Conservation (phyloP, 1,284 basidiomycete genomes). For the Cystobasidium slooffiae region DNA sequence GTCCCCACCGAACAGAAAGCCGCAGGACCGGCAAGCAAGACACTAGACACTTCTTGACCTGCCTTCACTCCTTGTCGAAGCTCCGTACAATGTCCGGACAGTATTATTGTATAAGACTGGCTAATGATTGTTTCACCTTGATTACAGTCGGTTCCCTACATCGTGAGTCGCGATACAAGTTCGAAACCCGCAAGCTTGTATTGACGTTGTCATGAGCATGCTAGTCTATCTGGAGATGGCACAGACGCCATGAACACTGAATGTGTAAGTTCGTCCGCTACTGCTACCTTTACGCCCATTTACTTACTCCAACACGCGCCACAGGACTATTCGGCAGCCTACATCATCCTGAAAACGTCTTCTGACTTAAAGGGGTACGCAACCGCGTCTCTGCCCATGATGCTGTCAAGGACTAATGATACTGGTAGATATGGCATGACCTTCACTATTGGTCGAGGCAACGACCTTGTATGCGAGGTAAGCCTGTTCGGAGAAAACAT, state of each 20-base stretch:
- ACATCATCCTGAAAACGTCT: conserved; percentile 30
- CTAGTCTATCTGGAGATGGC: conserved; percentile 36
- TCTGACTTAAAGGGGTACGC: conserved; percentile 35
- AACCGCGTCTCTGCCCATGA: neutral
- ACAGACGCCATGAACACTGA: conserved; percentile 45
- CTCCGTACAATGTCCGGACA: neutral
- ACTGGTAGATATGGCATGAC: conserved; percentile 82
- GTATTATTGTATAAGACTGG: neutral
- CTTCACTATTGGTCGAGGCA: conserved; percentile 94
- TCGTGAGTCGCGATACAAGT: conserved; percentile 27
- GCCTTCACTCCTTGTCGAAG: neutral
- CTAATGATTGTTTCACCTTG: neutral
- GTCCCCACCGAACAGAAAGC: too few relatives aligned
- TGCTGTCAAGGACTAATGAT: neutral
- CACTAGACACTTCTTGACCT: too few relatives aligned
- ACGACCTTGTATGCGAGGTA: conserved; percentile 72
- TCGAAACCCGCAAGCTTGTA: neutral
- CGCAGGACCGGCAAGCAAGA: too few relatives aligned
- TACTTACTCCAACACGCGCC: neutral
- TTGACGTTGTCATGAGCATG: too few relatives aligned
- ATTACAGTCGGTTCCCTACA: conserved; percentile 36
- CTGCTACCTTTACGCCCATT: neutral
- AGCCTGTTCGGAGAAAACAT: conserved; percentile 26
- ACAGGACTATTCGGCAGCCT: conserved; percentile 42
- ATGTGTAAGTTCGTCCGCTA: conserved; percentile 20